These are phyloP conservation scores for Cyclocybe aegerita DNA, from an alignment of 768 basidiomycete species.

Conservation along the genomic window DNA sequence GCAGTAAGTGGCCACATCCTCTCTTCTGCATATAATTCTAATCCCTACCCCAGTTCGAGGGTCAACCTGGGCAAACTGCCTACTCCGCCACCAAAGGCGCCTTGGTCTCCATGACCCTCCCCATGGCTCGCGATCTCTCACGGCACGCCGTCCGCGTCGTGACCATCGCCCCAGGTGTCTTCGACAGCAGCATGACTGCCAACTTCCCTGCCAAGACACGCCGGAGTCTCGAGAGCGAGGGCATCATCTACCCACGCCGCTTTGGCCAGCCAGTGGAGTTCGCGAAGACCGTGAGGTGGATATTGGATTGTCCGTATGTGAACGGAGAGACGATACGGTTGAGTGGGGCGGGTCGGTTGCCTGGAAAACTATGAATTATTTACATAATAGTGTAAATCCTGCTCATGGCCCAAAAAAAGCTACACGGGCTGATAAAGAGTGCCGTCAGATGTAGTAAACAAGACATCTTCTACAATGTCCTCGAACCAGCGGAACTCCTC, in stretches of 20 bases:
- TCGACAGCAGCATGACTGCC: constrained; percentile 45
- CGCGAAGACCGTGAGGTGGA: constrained; percentile 48
- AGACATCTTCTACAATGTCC: too few species aligned
- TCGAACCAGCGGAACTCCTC: too few species aligned
- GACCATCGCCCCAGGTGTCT: constrained; percentile 55
- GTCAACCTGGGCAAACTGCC: constrained; percentile 21
- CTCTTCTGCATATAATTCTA: neutral
- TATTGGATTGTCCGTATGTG: constrained; percentile 50
- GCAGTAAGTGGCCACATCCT: constrained; percentile 41
- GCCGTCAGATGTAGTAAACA: neutral
- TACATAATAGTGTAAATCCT: neutral
- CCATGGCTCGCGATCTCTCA: constrained; percentile 59
- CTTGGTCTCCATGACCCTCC: constrained; percentile 54
- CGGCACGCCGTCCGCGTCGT: constrained; percentile 54
- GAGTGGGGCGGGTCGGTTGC: constrained; percentile 42
- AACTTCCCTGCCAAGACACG: constrained; percentile 34
- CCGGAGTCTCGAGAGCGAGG: constrained; percentile 37
- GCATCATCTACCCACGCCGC: constrained; percentile 42
- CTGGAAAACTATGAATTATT: constrained; percentile 30
- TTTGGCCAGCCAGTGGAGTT: constrained; percentile 52
- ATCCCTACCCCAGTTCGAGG: constrained; percentile 36
- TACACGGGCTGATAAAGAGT: neutral
- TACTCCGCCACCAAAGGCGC: too few species aligned
- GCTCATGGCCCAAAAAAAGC: neutral
- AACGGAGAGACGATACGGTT: constrained; percentile 54